phyloP scores from a whole-genome alignment of 371 early-diverging fungal species.

The Syncephalis fuscata region DNA sequence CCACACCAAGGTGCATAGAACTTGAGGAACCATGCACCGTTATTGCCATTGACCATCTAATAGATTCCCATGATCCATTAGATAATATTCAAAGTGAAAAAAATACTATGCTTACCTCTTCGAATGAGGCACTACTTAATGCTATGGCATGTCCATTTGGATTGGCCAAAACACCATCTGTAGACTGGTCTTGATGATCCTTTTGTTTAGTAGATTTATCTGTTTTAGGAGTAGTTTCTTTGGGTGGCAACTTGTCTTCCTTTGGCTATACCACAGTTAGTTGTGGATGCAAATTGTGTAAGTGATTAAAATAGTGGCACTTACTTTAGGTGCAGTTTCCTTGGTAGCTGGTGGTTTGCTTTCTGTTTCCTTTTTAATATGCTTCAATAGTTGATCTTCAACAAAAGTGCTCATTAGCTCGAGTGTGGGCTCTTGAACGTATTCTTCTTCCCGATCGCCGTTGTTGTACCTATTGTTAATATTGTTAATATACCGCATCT shows the following conservation, averaged over 20 bases:
- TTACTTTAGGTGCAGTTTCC: too few relatives aligned
- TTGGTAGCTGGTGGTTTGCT: too few relatives aligned
- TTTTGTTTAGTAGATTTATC: too few relatives aligned
- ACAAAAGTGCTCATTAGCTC: slow-evolving; percentile 5
- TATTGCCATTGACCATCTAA: background rate
- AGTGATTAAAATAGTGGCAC: too few relatives aligned
- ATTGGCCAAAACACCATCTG: background rate
- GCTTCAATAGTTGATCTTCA: background rate
- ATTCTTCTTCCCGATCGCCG: slow-evolving; percentile 32
- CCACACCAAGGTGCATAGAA: slow-evolving; percentile 81
- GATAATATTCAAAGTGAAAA: background rate
- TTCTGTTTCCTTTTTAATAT: background rate
- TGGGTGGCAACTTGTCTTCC: too few relatives aligned
- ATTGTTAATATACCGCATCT: too few relatives aligned
- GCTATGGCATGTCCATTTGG: background rate
- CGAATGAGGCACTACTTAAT: background rate
- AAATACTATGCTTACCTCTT: background rate
- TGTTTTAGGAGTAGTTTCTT: too few relatives aligned
- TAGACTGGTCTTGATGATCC: background rate
- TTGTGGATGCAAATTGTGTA: too few relatives aligned
- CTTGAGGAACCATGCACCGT: slow-evolving; percentile 47
- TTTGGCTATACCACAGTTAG: too few relatives aligned
- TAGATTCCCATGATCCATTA: background rate
- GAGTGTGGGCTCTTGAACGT: slow-evolving; percentile 10
- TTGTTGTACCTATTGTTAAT: slow-evolving; percentile 23